A percentile compares a stretch with the other conserved stretches of the same genome.
These are phyloP conservation scores for Raddia distichophylla DNA, from an alignment of 176 grass and related monocot species.

Conservation along the genomic window DNA sequence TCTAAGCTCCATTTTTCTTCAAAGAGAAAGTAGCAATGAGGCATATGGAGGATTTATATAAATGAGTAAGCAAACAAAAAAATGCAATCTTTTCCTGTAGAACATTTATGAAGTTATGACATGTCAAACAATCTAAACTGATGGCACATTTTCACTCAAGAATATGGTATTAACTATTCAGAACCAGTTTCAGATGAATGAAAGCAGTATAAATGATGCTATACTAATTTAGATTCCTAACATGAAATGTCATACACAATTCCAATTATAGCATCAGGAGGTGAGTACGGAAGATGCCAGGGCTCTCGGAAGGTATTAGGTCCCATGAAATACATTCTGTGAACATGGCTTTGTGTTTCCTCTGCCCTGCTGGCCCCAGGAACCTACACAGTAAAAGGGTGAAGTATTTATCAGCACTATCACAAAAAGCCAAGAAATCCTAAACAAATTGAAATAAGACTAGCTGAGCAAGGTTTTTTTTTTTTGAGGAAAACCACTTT, in stretches of 20 bases:
- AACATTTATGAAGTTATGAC: conserved; percentile 14
- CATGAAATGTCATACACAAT: conserved; percentile 79
- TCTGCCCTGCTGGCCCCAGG: conserved; percentile 90
- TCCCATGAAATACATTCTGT: conserved; percentile 99
- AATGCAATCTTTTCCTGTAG: not conserved
- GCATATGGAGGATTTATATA: not conserved
- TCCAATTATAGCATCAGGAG: conserved; percentile 95
- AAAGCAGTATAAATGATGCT: conserved; percentile 16
- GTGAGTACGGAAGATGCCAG: conserved; percentile 99
- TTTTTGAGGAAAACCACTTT: not conserved
- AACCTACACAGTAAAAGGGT: conserved; percentile 54
- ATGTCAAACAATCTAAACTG: conserved; percentile 21
- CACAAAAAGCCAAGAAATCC: conserved; percentile 22
- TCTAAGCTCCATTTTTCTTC: not conserved
- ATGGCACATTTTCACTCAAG: conserved; percentile 4
- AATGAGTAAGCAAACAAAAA: conserved; percentile 1
- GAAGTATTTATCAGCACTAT: conserved; percentile 27
- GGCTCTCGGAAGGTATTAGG: conserved; percentile 97
- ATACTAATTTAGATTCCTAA: conserved; percentile 18
- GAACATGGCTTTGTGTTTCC: conserved; percentile 96
- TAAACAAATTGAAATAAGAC: conserved; percentile 20
- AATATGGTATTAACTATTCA: conserved; percentile 3
- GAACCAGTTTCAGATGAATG: conserved; percentile 20
- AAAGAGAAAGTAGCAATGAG: not conserved
- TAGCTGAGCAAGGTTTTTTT: not conserved